Conservation (phyloP, 306 rosid species). For the Glycyrrhiza uralensis region DNA sequence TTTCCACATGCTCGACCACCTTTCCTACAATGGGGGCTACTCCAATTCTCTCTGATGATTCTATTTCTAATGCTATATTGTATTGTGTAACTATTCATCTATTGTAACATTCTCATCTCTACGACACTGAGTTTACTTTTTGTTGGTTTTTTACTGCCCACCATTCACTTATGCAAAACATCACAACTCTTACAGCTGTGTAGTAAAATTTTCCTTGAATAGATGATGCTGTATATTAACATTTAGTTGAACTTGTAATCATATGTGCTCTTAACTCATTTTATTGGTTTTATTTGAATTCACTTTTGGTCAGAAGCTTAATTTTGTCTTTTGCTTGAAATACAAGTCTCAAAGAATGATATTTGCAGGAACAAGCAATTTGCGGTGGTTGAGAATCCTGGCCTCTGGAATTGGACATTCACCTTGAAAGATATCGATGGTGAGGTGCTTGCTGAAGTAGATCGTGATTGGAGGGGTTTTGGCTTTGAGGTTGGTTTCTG, state of each 20-base stretch:
- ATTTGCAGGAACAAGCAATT: slow-evolving; percentile 74
- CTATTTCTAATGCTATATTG: neutral
- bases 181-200: neutral
- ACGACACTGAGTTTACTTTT: neutral
- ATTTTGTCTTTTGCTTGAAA: neutral
- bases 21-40: neutral
- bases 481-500: slow-evolving; percentile 84
- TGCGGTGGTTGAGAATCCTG: slow-evolving; percentile 96
- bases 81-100: neutral
- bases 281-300: slow-evolving; percentile 11
- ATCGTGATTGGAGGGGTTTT: slow-evolving; percentile 98
- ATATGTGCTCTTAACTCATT: neutral
- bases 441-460: slow-evolving; percentile 79
- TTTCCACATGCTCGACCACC: too few species aligned
- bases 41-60: neutral
- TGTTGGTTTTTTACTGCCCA: neutral
- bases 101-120: neutral
- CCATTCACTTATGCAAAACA: neutral
- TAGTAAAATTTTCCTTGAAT: neutral
- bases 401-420: slow-evolving; percentile 97
- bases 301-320: neutral
- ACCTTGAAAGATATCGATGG: slow-evolving; percentile 78
- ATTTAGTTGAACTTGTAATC: neutral
- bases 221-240: neutral
- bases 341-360: slow-evolving; percentile 26